Percentiles rank a stretch among this genome's conserved stretches.
Evolutionary conservation across 2,329 filamentous ascomycete genomes (phyloP).

Genomic region (Harringtonia lauricola): DNA sequence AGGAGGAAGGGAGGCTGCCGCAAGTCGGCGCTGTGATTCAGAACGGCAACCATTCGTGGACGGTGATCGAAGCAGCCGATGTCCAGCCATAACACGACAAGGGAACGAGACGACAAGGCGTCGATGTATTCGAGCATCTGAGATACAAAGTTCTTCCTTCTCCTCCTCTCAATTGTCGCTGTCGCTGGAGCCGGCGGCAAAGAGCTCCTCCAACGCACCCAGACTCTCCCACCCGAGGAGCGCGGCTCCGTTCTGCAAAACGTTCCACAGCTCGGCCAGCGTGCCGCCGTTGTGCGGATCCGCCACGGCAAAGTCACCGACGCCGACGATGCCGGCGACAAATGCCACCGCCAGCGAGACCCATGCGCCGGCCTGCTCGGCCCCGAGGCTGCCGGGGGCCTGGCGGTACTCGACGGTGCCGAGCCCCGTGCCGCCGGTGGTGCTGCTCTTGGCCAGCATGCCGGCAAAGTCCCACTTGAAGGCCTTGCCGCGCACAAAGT

Average conservation of each 20-base stretch:
- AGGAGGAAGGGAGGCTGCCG: not conserved
- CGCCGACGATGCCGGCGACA: slow-evolving; percentile 18
- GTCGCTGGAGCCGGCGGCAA: slow-evolving; percentile 4
- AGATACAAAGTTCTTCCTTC: too few species aligned
- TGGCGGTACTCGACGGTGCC: slow-evolving; percentile 27
- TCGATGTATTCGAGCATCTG: slow-evolving; percentile 1
- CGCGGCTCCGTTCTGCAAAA: slow-evolving; percentile 14
- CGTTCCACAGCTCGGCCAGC: slow-evolving; percentile 15
- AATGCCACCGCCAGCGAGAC: slow-evolving; percentile 21
- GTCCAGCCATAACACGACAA: not conserved
- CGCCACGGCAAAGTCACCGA: slow-evolving; percentile 1
- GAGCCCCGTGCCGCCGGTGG: slow-evolving; percentile 4
- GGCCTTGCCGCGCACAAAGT: slow-evolving; percentile 26
- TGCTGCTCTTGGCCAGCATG: slow-evolving; percentile 11
- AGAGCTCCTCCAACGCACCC: slow-evolving; percentile 16
- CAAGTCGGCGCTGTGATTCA: slow-evolving; percentile 1
- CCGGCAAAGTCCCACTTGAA: slow-evolving; percentile 29
- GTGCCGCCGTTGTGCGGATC: slow-evolving; percentile 9
- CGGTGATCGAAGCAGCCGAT: not conserved
- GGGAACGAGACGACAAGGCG: not conserved
- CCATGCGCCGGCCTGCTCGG: slow-evolving; percentile 21
- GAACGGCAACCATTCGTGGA: not conserved
- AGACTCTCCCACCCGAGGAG: slow-evolving; percentile 17
- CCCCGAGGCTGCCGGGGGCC: slow-evolving; percentile 19
- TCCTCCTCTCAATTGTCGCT: slow-evolving; percentile 1